Conservation (phyloP, 192 early-diverging fungal species). For the Blastocladiella britannica region DNA sequence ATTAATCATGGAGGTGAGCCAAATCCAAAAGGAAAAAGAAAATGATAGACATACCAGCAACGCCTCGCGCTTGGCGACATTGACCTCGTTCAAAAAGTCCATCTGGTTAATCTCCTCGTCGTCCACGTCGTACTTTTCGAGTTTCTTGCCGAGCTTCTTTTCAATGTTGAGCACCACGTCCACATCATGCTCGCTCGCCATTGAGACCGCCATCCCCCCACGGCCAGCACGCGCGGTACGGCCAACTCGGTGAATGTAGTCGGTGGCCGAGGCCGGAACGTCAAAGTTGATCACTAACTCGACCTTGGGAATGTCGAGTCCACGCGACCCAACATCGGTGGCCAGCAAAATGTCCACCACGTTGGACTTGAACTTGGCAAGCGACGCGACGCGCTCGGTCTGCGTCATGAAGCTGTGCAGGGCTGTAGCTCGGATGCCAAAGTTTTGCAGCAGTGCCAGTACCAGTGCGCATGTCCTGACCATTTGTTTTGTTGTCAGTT, state of each 20-base stretch:
- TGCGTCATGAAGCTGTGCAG: constrained; percentile 89
- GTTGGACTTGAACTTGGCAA: constrained; percentile 79
- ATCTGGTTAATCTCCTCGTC: constrained; percentile 53
- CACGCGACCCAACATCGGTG: constrained; percentile 94
- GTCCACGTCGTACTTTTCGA: constrained; percentile 49
- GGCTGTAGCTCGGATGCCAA: constrained; percentile 76
- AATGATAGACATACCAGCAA: constrained; percentile 54
- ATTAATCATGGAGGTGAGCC: too few species aligned
- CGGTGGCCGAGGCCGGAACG: constrained; percentile 80
- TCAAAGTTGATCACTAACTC: constrained; percentile 87
- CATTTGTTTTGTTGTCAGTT: too few species aligned
- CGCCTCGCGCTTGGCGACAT: constrained; percentile 69
- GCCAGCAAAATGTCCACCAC: constrained; percentile 76
- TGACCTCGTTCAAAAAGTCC: constrained; percentile 63
- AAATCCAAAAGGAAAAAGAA: too few species aligned
- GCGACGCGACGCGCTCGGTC: constrained; percentile 62
- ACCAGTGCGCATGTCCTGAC: constrained; percentile 56
- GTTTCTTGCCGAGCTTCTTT: constrained; percentile 53
- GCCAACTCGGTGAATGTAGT: constrained; percentile 96
- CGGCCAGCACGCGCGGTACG: constrained; percentile 92
- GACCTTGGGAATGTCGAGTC: constrained; percentile 91
- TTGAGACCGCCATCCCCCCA: constrained; percentile 69
- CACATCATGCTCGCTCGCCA: constrained; percentile 71
- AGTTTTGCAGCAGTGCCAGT: constrained; percentile 65
- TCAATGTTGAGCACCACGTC: constrained; percentile 80